Base-by-base conservation (phyloP, 768 basidiomycete genomes). In the Tricholoma saponaceum region DNA sequence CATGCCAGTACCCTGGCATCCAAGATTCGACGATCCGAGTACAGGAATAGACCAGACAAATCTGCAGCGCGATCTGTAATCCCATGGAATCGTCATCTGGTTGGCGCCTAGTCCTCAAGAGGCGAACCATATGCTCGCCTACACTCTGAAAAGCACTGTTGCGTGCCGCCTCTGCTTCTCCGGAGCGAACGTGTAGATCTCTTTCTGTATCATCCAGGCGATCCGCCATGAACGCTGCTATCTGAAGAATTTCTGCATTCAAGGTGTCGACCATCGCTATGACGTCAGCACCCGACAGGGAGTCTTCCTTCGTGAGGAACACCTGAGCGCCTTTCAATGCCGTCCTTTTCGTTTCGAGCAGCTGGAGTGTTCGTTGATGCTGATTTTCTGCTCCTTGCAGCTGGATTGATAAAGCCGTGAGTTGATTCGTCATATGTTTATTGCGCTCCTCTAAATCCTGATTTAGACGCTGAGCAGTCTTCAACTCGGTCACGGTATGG, bases 221-320 rank as follows among this genome's bases (percentile, higher is more conserved):
- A 56, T 81, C 79, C 0, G 78, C 72, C 51, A 83, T 75, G 62
- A 75, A 70, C 23, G 79, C 77, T 3, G 76, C 65, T 12, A 70
- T 68, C 58, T 83, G 82, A 37, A 78, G 68, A 22, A 82, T 78
- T 61, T 83, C 82, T 22, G 69, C 66, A 59, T 83, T 83, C 57
- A 83, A 63, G 0, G 69, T 66, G 25, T 80, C 74, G 28, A 77
- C 66, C 59, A 69, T 62, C 8, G 18, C 32, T 30, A 65, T 61
- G 28, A 65, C 58, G n/a, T 67, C 66, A 43, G 64, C 64, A 20
- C 59, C 60, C 8, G 66, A 65, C 25, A 60, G 26, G 35, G 57
- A 51, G 51, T 67, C 66, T 9, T 55, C 59, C 30, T 56, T 56
- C 25, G 55, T 56, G n/a, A 60, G 49, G 28, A 61, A 64, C 16